Conservation (phyloP, 2,329 filamentous ascomycete genomes). For the Thyridium curvatum region DNA sequence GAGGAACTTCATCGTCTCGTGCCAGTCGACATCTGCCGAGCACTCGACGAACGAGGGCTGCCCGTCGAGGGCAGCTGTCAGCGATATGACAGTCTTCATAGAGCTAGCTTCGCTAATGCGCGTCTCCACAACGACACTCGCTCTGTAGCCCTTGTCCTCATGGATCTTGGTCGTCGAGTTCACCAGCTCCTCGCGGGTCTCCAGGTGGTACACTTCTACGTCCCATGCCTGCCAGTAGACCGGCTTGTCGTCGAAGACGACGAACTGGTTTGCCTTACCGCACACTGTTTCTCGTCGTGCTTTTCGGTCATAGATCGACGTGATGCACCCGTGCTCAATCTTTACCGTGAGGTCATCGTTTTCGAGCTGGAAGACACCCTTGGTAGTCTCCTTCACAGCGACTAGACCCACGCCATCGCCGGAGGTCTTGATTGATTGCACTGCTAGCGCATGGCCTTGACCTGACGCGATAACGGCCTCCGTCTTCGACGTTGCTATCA, state of each 20-base stretch:
- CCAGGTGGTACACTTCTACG: conserved; percentile 61
- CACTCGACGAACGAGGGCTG: conserved; percentile 47
- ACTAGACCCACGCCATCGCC: background rate
- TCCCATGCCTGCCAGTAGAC: conserved; percentile 70
- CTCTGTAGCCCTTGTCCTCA: conserved; percentile 30
- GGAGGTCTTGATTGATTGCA: conserved; percentile 2
- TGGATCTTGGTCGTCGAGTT: too few relatives aligned
- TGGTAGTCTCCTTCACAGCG: too few relatives aligned
- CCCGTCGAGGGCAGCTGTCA: conserved; percentile 38
- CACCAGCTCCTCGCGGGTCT: conserved; percentile 52
- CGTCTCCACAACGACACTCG: conserved; percentile 53
- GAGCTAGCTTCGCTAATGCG: conserved; percentile 59
- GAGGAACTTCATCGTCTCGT: conserved; percentile 63
- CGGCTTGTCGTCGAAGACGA: conserved; percentile 64
- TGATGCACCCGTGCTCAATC: conserved; percentile 52
- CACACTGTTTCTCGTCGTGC: conserved; percentile 52
- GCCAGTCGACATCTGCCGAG: conserved; percentile 60
- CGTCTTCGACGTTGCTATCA: conserved; percentile 35
- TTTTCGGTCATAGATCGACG: conserved; percentile 52
- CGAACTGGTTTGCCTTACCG: conserved; percentile 57
- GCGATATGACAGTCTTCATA: conserved; percentile 58
- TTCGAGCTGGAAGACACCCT: conserved; percentile 49
- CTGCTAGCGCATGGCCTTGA: conserved; percentile 13
- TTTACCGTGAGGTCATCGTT: conserved; percentile 50
- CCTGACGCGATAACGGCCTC: conserved; percentile 14